A percentile compares a stretch with the other conserved stretches of the same genome.
Evolutionary conservation across 176 grass and related monocot genomes (phyloP).

Genomic region (Carex cristatella): DNA sequence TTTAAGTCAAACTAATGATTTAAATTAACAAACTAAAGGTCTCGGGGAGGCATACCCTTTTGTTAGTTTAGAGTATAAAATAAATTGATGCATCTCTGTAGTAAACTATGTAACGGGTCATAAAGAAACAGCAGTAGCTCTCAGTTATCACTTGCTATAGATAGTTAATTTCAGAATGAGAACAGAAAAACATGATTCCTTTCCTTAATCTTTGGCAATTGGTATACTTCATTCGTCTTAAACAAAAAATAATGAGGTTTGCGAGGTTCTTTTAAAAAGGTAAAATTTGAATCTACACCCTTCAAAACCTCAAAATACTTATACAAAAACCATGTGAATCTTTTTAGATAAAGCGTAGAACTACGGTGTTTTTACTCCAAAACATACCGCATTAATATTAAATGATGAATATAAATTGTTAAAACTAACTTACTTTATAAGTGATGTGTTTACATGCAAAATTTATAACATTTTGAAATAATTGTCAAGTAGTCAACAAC

Average conservation of each 20-base stretch:
- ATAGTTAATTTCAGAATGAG: not conserved
- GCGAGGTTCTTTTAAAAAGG: not conserved
- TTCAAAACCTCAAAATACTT: not conserved
- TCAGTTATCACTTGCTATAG: not conserved
- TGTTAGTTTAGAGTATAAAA: not conserved
- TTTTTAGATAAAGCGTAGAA: not conserved
- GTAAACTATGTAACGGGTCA: not conserved
- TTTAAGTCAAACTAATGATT: not conserved
- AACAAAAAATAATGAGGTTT: not conserved
- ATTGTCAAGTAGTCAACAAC: too few species aligned
- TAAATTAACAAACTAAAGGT: not conserved
- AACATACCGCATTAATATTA: too few species aligned
- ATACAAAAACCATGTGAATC: not conserved
- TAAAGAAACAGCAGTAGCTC: not conserved
- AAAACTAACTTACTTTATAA: too few species aligned
- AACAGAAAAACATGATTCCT: not conserved
- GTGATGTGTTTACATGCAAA: too few species aligned
- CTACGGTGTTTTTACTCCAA: too few species aligned
- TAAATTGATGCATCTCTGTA: not conserved
- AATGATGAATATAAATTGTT: too few species aligned
- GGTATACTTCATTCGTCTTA: not conserved
- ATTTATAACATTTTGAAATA: too few species aligned
- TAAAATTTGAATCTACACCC: not conserved
- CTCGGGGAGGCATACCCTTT: not conserved
- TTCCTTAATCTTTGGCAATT: not conserved